phyloP scores from a whole-genome alignment of 2,329 filamentous ascomycete genomes.

The Teratosphaeria zuluensis region DNA sequence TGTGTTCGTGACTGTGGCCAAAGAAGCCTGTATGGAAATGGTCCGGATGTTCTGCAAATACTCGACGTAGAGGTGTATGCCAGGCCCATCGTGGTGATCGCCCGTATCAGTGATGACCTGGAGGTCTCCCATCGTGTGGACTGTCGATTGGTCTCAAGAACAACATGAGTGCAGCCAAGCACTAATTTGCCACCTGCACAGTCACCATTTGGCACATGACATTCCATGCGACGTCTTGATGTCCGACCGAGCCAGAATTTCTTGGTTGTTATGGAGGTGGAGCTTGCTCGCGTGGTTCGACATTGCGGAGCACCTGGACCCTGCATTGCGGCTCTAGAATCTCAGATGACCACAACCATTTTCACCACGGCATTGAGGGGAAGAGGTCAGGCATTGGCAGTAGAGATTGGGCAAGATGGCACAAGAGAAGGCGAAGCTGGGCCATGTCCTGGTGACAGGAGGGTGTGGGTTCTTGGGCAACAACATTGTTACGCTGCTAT shows the following conservation, averaged over 20 bases:
- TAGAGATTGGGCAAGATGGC: background rate
- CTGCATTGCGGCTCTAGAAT: background rate
- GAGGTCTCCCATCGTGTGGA: background rate
- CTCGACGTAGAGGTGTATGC: conserved; percentile 47
- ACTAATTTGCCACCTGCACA: background rate
- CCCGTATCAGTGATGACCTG: background rate
- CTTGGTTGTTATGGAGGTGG: background rate
- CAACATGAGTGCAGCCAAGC: background rate
- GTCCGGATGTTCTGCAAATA: conserved; percentile 52
- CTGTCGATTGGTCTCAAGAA: background rate
- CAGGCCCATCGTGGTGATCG: conserved; percentile 1
- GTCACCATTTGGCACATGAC: background rate
- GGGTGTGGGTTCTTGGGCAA: conserved; percentile 44
- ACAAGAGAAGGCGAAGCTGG: conserved; percentile 22
- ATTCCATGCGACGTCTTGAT: background rate
- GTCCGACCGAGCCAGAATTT: background rate
- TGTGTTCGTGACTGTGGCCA: conserved; percentile 35
- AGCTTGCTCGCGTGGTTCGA: background rate
- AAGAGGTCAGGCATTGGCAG: background rate
- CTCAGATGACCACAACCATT: background rate
- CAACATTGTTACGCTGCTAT: conserved; percentile 41
- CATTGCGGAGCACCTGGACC: background rate
- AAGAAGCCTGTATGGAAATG: conserved; percentile 46
- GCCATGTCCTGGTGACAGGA: conserved; percentile 40
- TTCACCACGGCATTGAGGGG: background rate